Conservation (phyloP, 768 basidiomycete species). For the Suillus weaverae region DNA sequence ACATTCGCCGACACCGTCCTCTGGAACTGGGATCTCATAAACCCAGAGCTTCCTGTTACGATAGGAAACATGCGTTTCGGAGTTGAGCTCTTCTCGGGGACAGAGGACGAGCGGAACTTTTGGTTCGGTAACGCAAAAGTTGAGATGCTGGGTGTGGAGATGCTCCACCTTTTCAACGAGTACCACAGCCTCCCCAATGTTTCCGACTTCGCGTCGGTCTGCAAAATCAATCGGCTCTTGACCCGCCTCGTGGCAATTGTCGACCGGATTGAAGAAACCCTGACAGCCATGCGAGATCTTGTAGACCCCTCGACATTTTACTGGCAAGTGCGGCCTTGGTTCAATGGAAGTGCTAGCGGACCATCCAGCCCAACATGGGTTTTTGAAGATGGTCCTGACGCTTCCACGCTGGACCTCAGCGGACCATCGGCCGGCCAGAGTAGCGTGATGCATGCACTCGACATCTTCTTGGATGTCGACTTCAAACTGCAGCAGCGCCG, state of each 20-base stretch:
- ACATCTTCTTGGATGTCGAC: constrained; percentile 87
- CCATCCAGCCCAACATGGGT: constrained; percentile 58
- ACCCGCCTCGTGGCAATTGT: constrained; percentile 65
- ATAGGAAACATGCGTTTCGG: constrained; percentile 72
- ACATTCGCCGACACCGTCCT: constrained; percentile 96
- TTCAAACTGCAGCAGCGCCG: constrained; percentile 75
- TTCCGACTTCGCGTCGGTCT: constrained; percentile 59
- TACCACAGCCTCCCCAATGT: constrained; percentile 75
- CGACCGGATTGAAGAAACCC: constrained; percentile 68
- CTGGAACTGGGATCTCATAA: constrained; percentile 79
- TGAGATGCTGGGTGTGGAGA: constrained; percentile 85
- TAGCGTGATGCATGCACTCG: constrained; percentile 83
- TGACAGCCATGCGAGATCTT: constrained; percentile 63
- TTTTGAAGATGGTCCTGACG: constrained; percentile 73
- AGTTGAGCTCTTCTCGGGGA: constrained; percentile 74
- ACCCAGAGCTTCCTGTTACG: constrained; percentile 58
- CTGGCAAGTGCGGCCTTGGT: constrained; percentile 91
- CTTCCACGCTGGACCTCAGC: constrained; percentile 61
- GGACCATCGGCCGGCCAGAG: constrained; percentile 97
- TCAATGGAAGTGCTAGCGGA: constrained; percentile 71
- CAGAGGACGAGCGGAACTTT: constrained; percentile 82
- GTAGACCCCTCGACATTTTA: constrained; percentile 90
- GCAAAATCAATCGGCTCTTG: constrained; percentile 74
- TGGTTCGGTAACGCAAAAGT: constrained; percentile 81
- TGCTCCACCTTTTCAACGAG: constrained; percentile 84